phyloP scores from a whole-genome alignment of 441 rosid species.

The Aquilaria agallochum region DNA sequence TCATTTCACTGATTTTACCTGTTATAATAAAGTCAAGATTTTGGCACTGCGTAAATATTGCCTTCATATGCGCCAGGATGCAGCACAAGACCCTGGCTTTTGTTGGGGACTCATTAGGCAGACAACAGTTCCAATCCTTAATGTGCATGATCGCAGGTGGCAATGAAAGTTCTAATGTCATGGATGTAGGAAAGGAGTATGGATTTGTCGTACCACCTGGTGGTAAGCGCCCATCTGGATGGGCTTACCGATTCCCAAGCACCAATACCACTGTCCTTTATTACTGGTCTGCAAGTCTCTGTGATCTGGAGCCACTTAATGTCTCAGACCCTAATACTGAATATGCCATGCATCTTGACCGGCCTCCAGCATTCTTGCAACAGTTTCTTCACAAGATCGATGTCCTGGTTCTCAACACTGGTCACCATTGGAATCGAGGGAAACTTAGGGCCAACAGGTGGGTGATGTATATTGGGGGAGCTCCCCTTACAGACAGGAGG shows the following conservation, averaged over 20 bases:
- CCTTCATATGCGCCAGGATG: constrained; percentile 53
- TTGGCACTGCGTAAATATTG: constrained; percentile 15
- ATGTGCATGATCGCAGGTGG: constrained; percentile 96
- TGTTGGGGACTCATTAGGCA: constrained; percentile 94
- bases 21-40: constrained; percentile 8
- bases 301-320: constrained; percentile 66
- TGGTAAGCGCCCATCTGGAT: constrained; percentile 77
- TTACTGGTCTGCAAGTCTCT: constrained; percentile 87
- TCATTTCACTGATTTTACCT: neutral
- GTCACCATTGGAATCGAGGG: constrained; percentile 96
- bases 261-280: constrained; percentile 82
- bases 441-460: constrained; percentile 70
- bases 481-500: constrained; percentile 53
- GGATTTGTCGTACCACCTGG: constrained; percentile 57
- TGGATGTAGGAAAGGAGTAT: constrained; percentile 64
- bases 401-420: constrained; percentile 82
- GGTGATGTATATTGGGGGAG: constrained; percentile 81
- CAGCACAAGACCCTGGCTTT: constrained; percentile 78
- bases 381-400: constrained; percentile 49
- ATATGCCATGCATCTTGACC: constrained; percentile 95
- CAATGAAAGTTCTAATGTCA: constrained; percentile 45
- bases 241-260: constrained; percentile 79
- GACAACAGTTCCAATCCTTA: constrained; percentile 91
- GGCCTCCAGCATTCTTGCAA: constrained; percentile 75
- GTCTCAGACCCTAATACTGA: constrained; percentile 43